A percentile compares a stretch with the other conserved stretches of the same genome.
Evolutionary conservation across 805 yeast species (phyloP).

Genomic region (Candida odintsovae): DNA sequence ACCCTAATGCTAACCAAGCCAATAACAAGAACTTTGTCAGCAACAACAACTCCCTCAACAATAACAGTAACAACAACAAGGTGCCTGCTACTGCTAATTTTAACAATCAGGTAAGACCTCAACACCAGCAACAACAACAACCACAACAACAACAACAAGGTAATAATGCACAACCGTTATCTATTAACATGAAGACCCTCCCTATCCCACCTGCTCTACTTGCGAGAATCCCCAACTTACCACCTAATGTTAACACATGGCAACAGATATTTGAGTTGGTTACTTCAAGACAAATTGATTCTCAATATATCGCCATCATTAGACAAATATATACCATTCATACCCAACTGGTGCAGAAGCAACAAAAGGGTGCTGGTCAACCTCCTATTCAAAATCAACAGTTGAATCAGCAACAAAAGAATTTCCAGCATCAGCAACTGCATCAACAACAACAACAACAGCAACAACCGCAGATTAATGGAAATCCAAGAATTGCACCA

Average conservation of each 20-base stretch:
- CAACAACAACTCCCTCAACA: no score
- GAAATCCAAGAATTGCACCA: conserved; percentile 25
- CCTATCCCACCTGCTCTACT: conserved; percentile 71
- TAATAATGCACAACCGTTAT: conserved; percentile 11
- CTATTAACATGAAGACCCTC: conserved; percentile 47
- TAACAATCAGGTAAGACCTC: neutral
- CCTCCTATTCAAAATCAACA: conserved; percentile 20
- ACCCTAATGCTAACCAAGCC: neutral
- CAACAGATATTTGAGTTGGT: conserved; percentile 62
- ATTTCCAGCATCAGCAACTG: conserved; percentile 28
- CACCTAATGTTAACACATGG: conserved; percentile 80
- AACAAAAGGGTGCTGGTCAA: conserved; percentile 30
- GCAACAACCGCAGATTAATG: conserved; percentile 16
- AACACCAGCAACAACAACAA: conserved; percentile 14
- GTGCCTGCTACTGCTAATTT: neutral
- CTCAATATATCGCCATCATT: conserved; percentile 50
- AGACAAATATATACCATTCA: conserved; percentile 66
- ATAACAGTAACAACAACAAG: neutral
- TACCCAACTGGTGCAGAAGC: conserved; percentile 47
- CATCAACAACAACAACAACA: conserved; percentile 29
- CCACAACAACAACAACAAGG: conserved; percentile 12
- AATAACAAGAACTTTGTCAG: conserved; percentile 1
- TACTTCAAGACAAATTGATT: conserved; percentile 52
- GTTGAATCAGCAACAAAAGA: neutral
- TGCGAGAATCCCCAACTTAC: conserved; percentile 66